These are phyloP conservation scores for Monosporozyma servazzii DNA, from an alignment of 805 yeast genomes.

Conservation along the genomic window DNA sequence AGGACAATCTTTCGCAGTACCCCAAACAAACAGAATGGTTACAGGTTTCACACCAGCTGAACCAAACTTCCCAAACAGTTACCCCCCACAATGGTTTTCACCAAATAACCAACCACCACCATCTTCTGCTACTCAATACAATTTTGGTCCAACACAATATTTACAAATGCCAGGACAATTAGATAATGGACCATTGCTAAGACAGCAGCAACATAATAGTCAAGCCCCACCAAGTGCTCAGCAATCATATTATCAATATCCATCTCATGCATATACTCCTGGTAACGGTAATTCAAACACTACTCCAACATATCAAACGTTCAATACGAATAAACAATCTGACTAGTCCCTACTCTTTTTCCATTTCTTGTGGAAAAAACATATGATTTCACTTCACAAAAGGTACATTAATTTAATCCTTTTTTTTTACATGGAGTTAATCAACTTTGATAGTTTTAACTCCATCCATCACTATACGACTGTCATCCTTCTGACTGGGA, in stretches of 20 bases:
- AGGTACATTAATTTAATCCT: too few species aligned
- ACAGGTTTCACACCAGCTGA: not conserved
- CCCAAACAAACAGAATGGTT: not conserved
- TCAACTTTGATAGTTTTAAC: not conserved
- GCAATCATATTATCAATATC: conserved; percentile 3
- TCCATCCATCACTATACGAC: not conserved
- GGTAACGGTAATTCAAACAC: not conserved
- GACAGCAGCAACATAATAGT: conserved; percentile 52
- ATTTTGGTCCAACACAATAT: not conserved
- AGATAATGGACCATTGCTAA: not conserved
- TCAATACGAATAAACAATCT: not conserved
- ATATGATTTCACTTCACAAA: too few species aligned
- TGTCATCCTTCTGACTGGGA: not conserved
- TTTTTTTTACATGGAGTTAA: too few species aligned
- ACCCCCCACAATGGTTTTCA: conserved; percentile 2
- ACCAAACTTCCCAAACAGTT: not conserved
- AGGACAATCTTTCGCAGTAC: not conserved
- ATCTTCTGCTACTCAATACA: conserved; percentile 32
- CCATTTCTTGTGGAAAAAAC: too few species aligned
- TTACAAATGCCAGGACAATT: not conserved
- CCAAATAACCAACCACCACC: conserved; percentile 67
- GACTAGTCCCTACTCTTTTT: not conserved
- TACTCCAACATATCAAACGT: conserved; percentile 1
- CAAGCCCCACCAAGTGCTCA: not conserved
- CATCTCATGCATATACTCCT: not conserved